Evolutionary conservation across 176 grass and related monocot genomes (phyloP).

Genomic region (Carex kokanica): DNA sequence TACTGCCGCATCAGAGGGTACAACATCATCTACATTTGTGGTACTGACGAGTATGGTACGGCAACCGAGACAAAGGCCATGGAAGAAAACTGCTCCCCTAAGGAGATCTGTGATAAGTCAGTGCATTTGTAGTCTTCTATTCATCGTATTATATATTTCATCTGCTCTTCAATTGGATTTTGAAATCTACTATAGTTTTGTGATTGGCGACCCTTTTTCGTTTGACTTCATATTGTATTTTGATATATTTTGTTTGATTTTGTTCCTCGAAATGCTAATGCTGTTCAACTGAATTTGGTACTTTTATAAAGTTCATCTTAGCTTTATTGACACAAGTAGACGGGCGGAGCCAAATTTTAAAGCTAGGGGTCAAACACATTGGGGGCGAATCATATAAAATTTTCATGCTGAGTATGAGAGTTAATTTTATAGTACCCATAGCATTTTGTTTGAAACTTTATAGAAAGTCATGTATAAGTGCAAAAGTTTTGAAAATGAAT

Average conservation of each 20-base stretch:
- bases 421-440: too few species aligned
- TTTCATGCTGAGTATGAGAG: too few species aligned
- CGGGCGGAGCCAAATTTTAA: too few species aligned
- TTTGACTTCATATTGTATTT: not conserved
- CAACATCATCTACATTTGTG: conserved; percentile 90
- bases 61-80: conserved; percentile 94
- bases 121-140: conserved; percentile 14
- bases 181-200: not conserved
- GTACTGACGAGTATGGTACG: conserved; percentile 93
- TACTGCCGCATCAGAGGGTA: conserved; percentile 79
- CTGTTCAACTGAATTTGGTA: not conserved
- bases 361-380: too few species aligned
- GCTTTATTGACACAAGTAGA: not conserved
- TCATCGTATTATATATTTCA: not conserved
- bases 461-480: too few species aligned
- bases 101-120: conserved; percentile 93
- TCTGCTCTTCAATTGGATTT: not conserved
- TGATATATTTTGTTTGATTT: not conserved
- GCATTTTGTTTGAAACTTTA: too few species aligned
- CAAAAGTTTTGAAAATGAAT: too few species aligned
- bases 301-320: not conserved
- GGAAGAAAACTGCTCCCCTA: conserved; percentile 96
- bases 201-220: too few species aligned
- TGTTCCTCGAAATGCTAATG: not conserved
- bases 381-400: too few species aligned